Evolutionary conservation across 108 stramenopile species (phyloP), one percentile per base, ranked within the genome.

Genomic region (Mediolabrus comicus): DNA sequence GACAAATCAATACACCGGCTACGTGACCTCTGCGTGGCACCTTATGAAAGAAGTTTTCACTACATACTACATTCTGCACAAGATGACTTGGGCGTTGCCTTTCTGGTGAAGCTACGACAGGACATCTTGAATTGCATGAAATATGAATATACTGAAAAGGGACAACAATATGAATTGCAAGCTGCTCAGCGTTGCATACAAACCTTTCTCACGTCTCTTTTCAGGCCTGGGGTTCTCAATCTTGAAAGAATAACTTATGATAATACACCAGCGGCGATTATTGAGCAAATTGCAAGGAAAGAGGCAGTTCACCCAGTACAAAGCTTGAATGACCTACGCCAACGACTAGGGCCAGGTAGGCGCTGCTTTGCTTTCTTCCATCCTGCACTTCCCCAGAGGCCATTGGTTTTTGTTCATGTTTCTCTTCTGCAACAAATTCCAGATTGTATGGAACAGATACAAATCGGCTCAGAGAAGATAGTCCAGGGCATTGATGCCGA

Each of bases 351-450:
- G 4, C 82, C 83, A 10, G 89, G 83, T 14, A 61, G 90, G 54
- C 79, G 97, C 4, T 97, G 96, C 69, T 96, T 91, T 81, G 94
- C 86, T 7, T 82, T 97, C 43, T 95, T 98, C 53, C 96, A 97
- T 71, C 95, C 94, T 7, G 77, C 94, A 12, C 74, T 97, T 25
- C 91, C 86, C 29, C 71, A 86, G 52, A 79, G 83, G 65, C 97
- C 97, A 22, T 74, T 98, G 35, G 91, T 92, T 10, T 96, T 98
- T 67, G 87, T 96, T 4, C 95, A 98, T 72, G 90, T 91, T 9
- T 89, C 94, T 3, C 81, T 98, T 34, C 61, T 87, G 53, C 67
- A 77, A 30, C 55, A 75, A 22, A 68, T 91, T 14, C 86, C 90
- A 10, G 38, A 60, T 16, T 75, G 87, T 57, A 95, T 96, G 91